These are phyloP conservation scores for Erythrophleum ivorense DNA, from an alignment of 331 rosid species.

Conservation along the genomic window DNA sequence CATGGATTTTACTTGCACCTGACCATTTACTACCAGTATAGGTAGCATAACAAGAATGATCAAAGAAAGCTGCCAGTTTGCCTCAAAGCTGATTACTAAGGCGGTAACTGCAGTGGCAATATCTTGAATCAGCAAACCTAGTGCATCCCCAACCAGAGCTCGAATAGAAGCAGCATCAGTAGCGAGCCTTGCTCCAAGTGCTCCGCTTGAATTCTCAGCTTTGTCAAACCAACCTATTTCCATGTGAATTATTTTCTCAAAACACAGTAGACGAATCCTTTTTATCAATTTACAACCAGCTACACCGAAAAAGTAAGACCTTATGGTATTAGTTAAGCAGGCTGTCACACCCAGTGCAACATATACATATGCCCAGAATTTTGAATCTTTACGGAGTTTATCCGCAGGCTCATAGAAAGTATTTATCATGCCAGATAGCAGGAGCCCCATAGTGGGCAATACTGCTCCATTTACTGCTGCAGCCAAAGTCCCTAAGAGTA, in stretches of 20 bases:
- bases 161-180: slow-evolving; percentile 68
- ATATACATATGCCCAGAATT: slow-evolving; percentile 65
- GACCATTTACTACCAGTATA: slow-evolving; percentile 53
- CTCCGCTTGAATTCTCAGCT: slow-evolving; percentile 73
- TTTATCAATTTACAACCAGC: slow-evolving; percentile 69
- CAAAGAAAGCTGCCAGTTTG: slow-evolving; percentile 78
- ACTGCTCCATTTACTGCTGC: slow-evolving; percentile 61
- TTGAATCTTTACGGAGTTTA: slow-evolving; percentile 59
- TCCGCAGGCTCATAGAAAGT: slow-evolving; percentile 64
- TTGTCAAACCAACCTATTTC: slow-evolving; percentile 89
- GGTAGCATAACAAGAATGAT: slow-evolving; percentile 66
- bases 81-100: slow-evolving; percentile 64
- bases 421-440: slow-evolving; percentile 52
- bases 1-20: slow-evolving; percentile 54
- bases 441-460: slow-evolving; percentile 57
- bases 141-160: slow-evolving; percentile 77
- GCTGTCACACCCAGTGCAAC: slow-evolving; percentile 53
- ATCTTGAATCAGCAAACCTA: slow-evolving; percentile 67
- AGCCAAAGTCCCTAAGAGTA: slow-evolving; percentile 58
- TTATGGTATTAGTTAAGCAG: slow-evolving; percentile 47
- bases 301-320: slow-evolving; percentile 65
- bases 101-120: slow-evolving; percentile 58
- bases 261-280: slow-evolving; percentile 67
- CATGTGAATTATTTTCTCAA: slow-evolving; percentile 79
- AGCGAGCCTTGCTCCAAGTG: slow-evolving; percentile 86